phyloP scores from a whole-genome alignment of 1,284 basidiomycete species.

The Wallemia hederae region DNA sequence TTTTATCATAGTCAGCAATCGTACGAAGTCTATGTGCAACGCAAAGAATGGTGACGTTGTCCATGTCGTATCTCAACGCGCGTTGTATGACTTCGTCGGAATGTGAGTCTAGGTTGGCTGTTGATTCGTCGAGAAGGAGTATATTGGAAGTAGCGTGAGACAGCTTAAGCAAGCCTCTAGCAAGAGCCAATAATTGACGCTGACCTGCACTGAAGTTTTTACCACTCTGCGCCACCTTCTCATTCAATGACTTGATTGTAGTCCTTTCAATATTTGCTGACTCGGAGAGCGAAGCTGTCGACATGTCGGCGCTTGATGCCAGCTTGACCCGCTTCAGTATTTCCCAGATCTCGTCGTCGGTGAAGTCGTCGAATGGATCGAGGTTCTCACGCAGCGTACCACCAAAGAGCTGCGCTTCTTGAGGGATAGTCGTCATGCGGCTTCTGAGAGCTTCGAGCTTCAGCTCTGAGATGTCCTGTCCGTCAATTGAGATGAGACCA shows the following conservation, averaged over 20 bases:
- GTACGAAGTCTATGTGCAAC: slow-evolving; percentile 20
- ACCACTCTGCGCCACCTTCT: slow-evolving; percentile 17
- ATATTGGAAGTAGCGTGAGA: slow-evolving; percentile 17
- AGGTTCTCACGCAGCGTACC: slow-evolving; percentile 20
- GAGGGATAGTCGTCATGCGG: slow-evolving; percentile 23
- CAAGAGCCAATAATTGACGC: slow-evolving; percentile 3
- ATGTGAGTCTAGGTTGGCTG: slow-evolving; percentile 20
- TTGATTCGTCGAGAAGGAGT: slow-evolving; percentile 25
- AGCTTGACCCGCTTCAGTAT: slow-evolving; percentile 21
- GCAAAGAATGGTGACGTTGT: slow-evolving; percentile 17
- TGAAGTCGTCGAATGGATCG: slow-evolving; percentile 21
- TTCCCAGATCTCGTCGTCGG: slow-evolving; percentile 23
- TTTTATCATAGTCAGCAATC: slow-evolving; percentile 17
- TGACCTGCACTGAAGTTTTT: slow-evolving; percentile 21
- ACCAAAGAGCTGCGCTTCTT: slow-evolving; percentile 20
- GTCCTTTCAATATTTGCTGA: background rate
- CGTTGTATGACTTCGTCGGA: slow-evolving; percentile 21
- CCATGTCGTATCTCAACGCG: slow-evolving; percentile 17
- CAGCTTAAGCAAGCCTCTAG: slow-evolving; percentile 18
- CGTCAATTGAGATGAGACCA: slow-evolving; percentile 17
- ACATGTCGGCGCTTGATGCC: slow-evolving; percentile 9
- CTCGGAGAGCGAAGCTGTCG: background rate
- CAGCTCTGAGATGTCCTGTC: slow-evolving; percentile 20
- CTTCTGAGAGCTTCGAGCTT: slow-evolving; percentile 20
- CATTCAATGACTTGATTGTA: slow-evolving; percentile 21